A percentile compares a stretch with the other conserved stretches of the same genome.
phyloP scores from a whole-genome alignment of 2,329 filamentous ascomycete genomes.

The Colletotrichum karsti region DNA sequence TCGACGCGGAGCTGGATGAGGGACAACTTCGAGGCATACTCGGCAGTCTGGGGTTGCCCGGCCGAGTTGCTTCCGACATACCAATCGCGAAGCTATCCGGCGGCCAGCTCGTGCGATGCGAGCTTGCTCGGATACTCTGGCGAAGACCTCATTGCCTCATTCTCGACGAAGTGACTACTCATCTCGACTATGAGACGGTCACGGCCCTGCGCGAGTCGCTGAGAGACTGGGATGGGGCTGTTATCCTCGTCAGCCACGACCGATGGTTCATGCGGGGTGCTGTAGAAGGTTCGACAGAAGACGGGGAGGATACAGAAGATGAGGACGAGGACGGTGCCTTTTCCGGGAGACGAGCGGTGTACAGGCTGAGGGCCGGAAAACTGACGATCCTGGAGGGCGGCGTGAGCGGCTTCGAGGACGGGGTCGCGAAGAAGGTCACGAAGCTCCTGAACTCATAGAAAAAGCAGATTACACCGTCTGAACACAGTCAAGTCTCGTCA shows the following conservation, averaged over 20 bases:
- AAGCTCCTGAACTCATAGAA: conserved; percentile 44
- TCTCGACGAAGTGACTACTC: conserved; percentile 84
- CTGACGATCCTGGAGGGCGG: conserved; percentile 65
- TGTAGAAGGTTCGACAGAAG: conserved; percentile 67
- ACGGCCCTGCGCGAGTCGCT: conserved; percentile 74
- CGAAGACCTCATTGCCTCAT: conserved; percentile 75
- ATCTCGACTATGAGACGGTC: conserved; percentile 85
- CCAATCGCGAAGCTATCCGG: conserved; percentile 79
- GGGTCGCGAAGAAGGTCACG: conserved; percentile 66
- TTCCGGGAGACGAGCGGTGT: conserved; percentile 62
- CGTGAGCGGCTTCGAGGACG: conserved; percentile 71
- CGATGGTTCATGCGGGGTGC: conserved; percentile 81
- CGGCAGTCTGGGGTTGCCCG: conserved; percentile 74
- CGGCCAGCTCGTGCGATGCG: conserved; percentile 75
- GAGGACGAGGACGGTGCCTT: conserved; percentile 53
- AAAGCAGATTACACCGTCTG: not conserved
- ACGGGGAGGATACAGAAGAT: conserved; percentile 43
- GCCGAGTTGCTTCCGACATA: conserved; percentile 76
- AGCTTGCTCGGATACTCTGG: conserved; percentile 76
- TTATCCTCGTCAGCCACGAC: conserved; percentile 83
- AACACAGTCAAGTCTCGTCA: not conserved
- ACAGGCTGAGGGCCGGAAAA: conserved; percentile 66
- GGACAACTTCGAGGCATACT: conserved; percentile 74
- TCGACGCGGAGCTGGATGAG: conserved; percentile 64
- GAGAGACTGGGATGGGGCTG: conserved; percentile 74